Percentiles rank a stretch among this genome's conserved stretches.
Evolutionary conservation across 495 filamentous ascomycete species (phyloP).

Genomic region (Terfezia boudieri): DNA sequence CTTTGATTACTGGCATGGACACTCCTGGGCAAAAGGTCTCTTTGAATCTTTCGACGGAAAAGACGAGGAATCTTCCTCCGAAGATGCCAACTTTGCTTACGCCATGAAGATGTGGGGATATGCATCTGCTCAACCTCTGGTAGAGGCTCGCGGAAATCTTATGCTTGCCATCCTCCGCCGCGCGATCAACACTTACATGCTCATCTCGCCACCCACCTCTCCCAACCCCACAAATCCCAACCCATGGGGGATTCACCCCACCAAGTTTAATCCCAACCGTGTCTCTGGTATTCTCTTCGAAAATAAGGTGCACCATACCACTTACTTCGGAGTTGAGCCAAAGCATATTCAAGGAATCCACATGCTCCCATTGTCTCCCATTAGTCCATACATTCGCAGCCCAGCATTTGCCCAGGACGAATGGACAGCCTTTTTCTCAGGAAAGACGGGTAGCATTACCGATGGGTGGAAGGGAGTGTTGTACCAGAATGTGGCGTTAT

Average conservation of each 20-base stretch:
- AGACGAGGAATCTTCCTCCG: conserved; percentile 75
- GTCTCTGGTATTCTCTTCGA: conserved; percentile 89
- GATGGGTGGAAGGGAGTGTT: conserved; percentile 77
- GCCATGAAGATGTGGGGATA: conserved; percentile 86
- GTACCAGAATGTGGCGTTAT: conserved; percentile 57
- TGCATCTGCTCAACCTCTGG: conserved; percentile 46
- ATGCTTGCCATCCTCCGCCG: conserved; percentile 55
- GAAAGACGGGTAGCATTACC: conserved; percentile 33
- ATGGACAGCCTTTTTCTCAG: conserved; percentile 61
- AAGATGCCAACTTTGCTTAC: conserved; percentile 77
- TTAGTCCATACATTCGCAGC: conserved; percentile 41
- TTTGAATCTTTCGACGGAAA: conserved; percentile 80
- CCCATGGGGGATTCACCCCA: conserved; percentile 53
- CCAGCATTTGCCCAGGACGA: conserved; percentile 57
- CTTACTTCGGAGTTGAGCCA: conserved; percentile 63
- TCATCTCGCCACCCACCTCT: conserved; percentile 49
- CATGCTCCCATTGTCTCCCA: conserved; percentile 75
- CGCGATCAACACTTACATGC: conserved; percentile 41
- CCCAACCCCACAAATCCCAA: conserved; percentile 44
- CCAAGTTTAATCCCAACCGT: conserved; percentile 58
- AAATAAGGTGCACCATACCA: conserved; percentile 89
- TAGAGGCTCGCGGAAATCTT: conserved; percentile 45
- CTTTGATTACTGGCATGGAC: conserved; percentile 90
- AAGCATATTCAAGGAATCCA: conserved; percentile 91
- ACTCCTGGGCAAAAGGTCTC: conserved; percentile 92